Conservation (phyloP, 2,329 filamentous ascomycete genomes). For the Neurospora crassa region DNA sequence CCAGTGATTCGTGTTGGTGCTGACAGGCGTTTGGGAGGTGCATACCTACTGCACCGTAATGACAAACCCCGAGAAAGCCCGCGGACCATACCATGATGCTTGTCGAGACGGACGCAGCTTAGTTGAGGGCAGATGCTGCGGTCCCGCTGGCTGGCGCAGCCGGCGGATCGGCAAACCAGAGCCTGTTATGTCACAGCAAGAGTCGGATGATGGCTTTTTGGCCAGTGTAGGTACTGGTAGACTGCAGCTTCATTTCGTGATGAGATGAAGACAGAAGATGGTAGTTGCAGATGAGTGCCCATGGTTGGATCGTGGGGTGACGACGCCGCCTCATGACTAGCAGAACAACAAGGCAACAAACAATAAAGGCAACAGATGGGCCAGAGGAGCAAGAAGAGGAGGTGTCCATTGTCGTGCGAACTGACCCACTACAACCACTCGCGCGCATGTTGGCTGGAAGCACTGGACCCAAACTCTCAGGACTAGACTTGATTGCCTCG, state of each 20-base stretch:
- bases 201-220: background rate
- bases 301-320: background rate
- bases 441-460: background rate
- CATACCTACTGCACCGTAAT: background rate
- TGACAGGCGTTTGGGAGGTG: background rate
- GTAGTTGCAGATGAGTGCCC: background rate
- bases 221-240: background rate
- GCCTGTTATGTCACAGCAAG: background rate
- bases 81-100: slow-evolving; percentile 1
- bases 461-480: background rate
- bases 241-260: background rate
- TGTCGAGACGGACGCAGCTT: slow-evolving; percentile 2
- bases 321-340: background rate
- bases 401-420: background rate
- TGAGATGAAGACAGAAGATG: background rate
- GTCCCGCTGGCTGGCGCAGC: background rate
- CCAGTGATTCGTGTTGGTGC: slow-evolving; percentile 9
- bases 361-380: background rate
- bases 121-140: background rate
- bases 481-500: background rate
- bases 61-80: background rate
- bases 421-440: background rate
- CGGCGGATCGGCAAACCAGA: background rate
- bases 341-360: background rate
- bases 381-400: background rate